Evolutionary conservation across 257 asterid species (phyloP).

Genomic region (Paulownia fortunei): DNA sequence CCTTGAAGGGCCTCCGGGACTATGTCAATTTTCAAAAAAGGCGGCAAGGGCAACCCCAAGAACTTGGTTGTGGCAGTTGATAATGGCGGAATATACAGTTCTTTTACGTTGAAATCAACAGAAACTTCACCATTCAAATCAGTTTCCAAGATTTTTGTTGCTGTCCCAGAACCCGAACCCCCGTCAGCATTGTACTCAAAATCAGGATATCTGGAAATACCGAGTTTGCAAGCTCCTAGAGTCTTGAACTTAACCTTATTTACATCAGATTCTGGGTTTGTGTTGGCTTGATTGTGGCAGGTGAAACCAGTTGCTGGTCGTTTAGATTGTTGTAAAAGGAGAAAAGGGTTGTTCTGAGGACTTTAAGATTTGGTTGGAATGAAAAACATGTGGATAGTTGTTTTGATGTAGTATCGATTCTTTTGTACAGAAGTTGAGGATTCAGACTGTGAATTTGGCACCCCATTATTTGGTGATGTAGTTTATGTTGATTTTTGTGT

Average conservation of each 20-base stretch:
- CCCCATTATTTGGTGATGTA: conserved; percentile 43
- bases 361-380: conserved; percentile 24
- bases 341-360: conserved; percentile 18
- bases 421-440: conserved; percentile 44
- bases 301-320: conserved; percentile 30
- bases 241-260: conserved; percentile 66
- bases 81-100: conserved; percentile 72
- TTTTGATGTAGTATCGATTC: conserved; percentile 19
- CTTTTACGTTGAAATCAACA: conserved; percentile 58
- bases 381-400: conserved; percentile 34
- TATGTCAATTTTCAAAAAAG: conserved; percentile 71
- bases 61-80: conserved; percentile 78
- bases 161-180: conserved; percentile 72
- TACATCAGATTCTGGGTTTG: conserved; percentile 30
- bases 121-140: conserved; percentile 33
- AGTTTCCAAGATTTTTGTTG: conserved; percentile 3
- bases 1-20: conserved; percentile 68
- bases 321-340: conserved; percentile 32
- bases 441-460: conserved; percentile 45
- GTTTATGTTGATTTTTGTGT: background rate
- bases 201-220: conserved; percentile 83
- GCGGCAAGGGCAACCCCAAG: conserved; percentile 87
- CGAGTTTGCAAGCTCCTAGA: conserved; percentile 71
- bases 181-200: conserved; percentile 81
- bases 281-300: conserved; percentile 35